Evolutionary conservation across 768 basidiomycete genomes (phyloP).

Genomic region (Zangia roseola): DNA sequence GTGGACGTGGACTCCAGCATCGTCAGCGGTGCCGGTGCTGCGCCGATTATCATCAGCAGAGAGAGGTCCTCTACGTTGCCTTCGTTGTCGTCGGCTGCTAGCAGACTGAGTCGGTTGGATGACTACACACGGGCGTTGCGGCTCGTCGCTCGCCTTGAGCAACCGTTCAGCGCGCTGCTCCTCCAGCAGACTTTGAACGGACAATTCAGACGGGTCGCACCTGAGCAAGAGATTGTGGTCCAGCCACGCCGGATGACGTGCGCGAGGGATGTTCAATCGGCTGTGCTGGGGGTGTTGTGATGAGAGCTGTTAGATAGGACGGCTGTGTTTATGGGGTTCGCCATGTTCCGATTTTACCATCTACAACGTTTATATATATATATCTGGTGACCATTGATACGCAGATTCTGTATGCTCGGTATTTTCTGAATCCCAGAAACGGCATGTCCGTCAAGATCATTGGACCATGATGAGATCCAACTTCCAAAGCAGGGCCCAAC

Average conservation of each 20-base stretch:
- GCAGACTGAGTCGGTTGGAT: constrained; percentile 1
- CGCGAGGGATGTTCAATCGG: constrained; percentile 11
- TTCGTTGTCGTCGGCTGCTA: constrained; percentile 3
- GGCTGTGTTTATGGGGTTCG: no score
- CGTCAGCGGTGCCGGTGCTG: background rate
- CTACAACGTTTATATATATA: no score
- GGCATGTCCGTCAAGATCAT: no score
- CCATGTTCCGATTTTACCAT: no score
- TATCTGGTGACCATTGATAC: no score
- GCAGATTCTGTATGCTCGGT: no score
- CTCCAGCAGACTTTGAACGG: constrained; percentile 6
- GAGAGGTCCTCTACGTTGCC: constrained; percentile 2
- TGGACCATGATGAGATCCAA: no score
- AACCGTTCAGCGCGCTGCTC: constrained; percentile 11
- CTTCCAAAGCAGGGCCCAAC: no score
- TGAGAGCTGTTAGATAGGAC: no score
- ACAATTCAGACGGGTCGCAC: constrained; percentile 21
- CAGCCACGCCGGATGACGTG: constrained; percentile 1
- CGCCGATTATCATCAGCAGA: background rate
- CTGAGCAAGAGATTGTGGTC: constrained; percentile 11
- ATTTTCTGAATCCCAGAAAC: no score
- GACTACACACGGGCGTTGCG: constrained; percentile 9
- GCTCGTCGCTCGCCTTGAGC: constrained; percentile 12
- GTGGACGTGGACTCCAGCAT: background rate
- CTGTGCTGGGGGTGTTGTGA: constrained; percentile 6